Conservation (phyloP, 352 stramenopile genomes). For the Aphanomyces invadans region DNA sequence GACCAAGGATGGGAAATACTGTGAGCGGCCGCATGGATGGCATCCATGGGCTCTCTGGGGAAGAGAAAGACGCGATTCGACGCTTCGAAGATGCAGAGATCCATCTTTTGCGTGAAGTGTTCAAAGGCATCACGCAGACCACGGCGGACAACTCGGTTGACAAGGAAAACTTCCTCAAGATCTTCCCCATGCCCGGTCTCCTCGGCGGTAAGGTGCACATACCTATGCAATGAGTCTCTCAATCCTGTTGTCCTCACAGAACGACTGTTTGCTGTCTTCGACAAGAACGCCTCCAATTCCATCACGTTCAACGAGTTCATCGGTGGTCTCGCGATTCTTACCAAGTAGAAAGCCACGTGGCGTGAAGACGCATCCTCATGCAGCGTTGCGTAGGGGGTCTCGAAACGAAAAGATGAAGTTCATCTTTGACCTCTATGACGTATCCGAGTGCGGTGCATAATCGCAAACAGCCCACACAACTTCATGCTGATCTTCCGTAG, state of each 20-base stretch:
- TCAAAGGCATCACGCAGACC: constrained; percentile 57
- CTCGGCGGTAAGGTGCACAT: constrained; percentile 47
- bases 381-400: constrained; percentile 50
- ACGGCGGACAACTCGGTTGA: constrained; percentile 71
- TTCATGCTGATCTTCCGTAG: constrained; percentile 28
- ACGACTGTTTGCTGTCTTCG: constrained; percentile 88
- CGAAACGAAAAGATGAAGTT: constrained; percentile 89
- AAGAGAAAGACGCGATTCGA: constrained; percentile 9
- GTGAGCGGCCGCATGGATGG: background rate
- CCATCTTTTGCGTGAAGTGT: constrained; percentile 65
- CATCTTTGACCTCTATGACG: constrained; percentile 90
- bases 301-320: constrained; percentile 92
- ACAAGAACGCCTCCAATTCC: constrained; percentile 79
- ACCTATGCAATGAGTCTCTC: background rate
- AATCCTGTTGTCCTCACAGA: constrained; percentile 33
- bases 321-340: constrained; percentile 76
- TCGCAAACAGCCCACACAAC: background rate
- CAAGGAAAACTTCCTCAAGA: constrained; percentile 92
- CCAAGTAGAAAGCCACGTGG: constrained; percentile 17
- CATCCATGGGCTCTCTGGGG: background rate
- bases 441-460: constrained; percentile 51
- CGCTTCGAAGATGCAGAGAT: constrained; percentile 69
- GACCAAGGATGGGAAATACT: constrained; percentile 2
- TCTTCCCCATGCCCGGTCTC: constrained; percentile 85
- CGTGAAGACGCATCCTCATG: background rate